Conservation (phyloP, 2,329 filamentous ascomycete species). For the Microsporum ferrugineum region DNA sequence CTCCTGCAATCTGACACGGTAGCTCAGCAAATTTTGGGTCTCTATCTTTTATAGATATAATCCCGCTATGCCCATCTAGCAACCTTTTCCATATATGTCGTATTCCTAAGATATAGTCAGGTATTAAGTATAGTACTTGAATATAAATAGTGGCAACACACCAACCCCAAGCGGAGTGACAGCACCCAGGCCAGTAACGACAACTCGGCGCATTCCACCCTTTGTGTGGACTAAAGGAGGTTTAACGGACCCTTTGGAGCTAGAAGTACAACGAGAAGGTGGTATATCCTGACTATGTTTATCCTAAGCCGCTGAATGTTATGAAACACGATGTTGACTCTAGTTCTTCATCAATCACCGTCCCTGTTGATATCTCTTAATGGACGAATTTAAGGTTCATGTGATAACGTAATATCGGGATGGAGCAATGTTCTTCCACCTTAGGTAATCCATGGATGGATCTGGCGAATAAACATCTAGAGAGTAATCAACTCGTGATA, state of each 20-base stretch:
- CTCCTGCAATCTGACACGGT: slow-evolving; percentile 72
- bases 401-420: neutral
- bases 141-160: slow-evolving; percentile 23
- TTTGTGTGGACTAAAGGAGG: neutral
- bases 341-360: neutral
- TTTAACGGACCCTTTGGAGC: neutral
- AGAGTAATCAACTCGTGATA: neutral
- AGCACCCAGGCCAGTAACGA: slow-evolving; percentile 72
- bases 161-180: slow-evolving; percentile 74
- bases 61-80: slow-evolving; percentile 65
- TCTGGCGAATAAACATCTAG: neutral
- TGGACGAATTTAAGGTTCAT: too few relatives aligned
- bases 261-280: neutral
- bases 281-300: neutral
- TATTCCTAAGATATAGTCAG: slow-evolving; percentile 40
- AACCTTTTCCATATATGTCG: slow-evolving; percentile 70
- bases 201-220: slow-evolving; percentile 49
- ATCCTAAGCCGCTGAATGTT: neutral
- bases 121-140: too few relatives aligned
- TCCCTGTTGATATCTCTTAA: too few relatives aligned
- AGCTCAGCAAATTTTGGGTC: slow-evolving; percentile 57
- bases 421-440: too few relatives aligned
- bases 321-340: neutral
- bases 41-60: slow-evolving; percentile 58
- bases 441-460: too few relatives aligned